Evolutionary conservation across 2,329 filamentous ascomycete genomes (phyloP), one percentile per base, ranked within the genome.

Genomic region (Verticillium dahliae): DNA sequence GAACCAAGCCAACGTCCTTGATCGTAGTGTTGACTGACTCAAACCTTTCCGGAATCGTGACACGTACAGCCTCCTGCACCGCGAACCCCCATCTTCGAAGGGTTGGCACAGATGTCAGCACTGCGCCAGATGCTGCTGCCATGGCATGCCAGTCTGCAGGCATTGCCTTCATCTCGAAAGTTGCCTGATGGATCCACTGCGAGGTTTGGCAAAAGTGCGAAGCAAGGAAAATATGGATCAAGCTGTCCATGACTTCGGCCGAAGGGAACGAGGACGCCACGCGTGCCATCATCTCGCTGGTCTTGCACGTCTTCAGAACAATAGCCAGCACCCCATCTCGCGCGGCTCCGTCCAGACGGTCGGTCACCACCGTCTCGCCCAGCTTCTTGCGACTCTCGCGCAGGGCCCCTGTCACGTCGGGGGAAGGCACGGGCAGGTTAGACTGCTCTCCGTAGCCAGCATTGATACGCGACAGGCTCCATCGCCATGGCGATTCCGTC

Each of bases 291-390:
- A 72, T 81, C 67, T 74, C 74, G 65, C 77, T 76, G 45, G 76
- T 76, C 56, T 81, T 82, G 66, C 83, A 87, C 4, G 82, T 85
- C 58, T 80, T 79, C 39, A 91, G 74, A 1, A 90, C 82, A 62
- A 90, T 80, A 11, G 83, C 86, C 61, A 91, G 75, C 1, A 90
- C 80, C 56, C 80, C 81, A 70, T 91, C 89, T 3, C 86, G 81
- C 22, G 76, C 79, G 6, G 79, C 73, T 31, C 74, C 69, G 34
- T 80, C 76, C 18, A 85, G 66, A 55, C 73, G 79, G 52, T 82
- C 79, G 2, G 72, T 68, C 50, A 80, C 67, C 13, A 80, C 73
- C 4, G 58, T 59, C 56, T 75, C 74, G 64, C 77, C 72, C 18
- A 77, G 65, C 33, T 71, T 70, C 63, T 72, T 73, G 54, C 73